Evolutionary conservation across 75 land plant species (phyloP), one percentile per base, ranked within the genome.

Genomic region (Pinus albicaulis): DNA sequence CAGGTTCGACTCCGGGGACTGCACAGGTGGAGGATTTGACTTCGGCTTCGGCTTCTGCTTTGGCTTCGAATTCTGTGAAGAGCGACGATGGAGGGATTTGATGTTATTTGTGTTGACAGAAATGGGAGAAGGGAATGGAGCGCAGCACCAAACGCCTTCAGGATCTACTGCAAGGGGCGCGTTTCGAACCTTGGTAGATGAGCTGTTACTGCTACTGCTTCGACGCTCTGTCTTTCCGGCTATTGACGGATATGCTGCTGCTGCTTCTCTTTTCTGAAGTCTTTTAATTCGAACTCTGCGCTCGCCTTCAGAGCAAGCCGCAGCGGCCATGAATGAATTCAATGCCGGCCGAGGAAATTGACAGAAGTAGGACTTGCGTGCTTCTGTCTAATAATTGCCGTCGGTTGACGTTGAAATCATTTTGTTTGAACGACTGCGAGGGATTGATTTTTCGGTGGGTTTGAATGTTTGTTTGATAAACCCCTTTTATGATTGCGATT

Each of bases 81-180:
- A 1, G 28, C 25, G 19, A 55, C 25, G 31, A 20, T 23, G 25
- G 28, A 55, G 57, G 17, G 26, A 26, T 41, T n/a, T 48, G 5
- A 71, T 23, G 26, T 48, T 55, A 10, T 55, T 73, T 16, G 55
- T 73, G 25, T 44, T 44, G 48, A 55, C 57, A 25, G 74, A 55
- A 17, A 55, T 73, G 20, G 74, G 57, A 22, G 74, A 73, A 55
- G 57, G 57, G 31, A 26, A 48, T 12, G 74, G 74, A 3, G 74
- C 57, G 4, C 74, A 73, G 31, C 74, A 73, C 74, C 74, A 73
- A 28, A 73, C 25, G 74, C 74, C 57, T 23, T 48, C 55, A 8
- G 58, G 57, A 53, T 48, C 74, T 7, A 73, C 74, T 6, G 74
- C 74, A 4, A 73, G 57, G 8, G 74, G 74, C n/a, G 74, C 74